Evolutionary conservation across 2,329 filamentous ascomycete species (phyloP).

Genomic region (Aspergillus pseudoterreus): DNA sequence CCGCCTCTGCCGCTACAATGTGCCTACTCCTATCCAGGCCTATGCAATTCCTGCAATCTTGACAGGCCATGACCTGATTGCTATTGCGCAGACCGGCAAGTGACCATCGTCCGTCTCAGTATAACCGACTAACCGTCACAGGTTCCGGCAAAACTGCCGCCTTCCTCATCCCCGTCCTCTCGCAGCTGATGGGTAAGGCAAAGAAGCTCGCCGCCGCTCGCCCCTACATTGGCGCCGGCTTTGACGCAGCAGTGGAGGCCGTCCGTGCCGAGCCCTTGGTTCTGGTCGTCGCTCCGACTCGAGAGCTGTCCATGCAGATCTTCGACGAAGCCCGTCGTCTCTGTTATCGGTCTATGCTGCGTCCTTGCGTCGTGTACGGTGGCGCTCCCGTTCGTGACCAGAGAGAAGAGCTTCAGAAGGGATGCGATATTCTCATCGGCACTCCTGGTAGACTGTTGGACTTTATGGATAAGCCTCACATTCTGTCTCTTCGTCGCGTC

Average conservation of each 20-base stretch:
- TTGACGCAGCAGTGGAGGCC: slow-evolving; percentile 48
- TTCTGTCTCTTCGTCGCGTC: slow-evolving; percentile 71
- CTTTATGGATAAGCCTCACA: slow-evolving; percentile 68
- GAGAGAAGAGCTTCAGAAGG: slow-evolving; percentile 68
- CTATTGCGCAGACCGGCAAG: slow-evolving; percentile 87
- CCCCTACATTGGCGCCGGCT: slow-evolving; percentile 58
- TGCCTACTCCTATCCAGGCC: slow-evolving; percentile 81
- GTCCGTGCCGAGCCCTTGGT: slow-evolving; percentile 83
- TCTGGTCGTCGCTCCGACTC: slow-evolving; percentile 77
- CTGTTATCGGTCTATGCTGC: slow-evolving; percentile 91
- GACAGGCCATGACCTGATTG: slow-evolving; percentile 76
- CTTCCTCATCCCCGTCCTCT: slow-evolving; percentile 83
- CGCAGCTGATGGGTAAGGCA: slow-evolving; percentile 91
- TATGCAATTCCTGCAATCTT: slow-evolving; percentile 79
- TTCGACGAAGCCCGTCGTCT: slow-evolving; percentile 91
- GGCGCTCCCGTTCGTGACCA: slow-evolving; percentile 71
- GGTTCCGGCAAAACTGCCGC: slow-evolving; percentile 96
- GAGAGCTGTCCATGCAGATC: slow-evolving; percentile 89
- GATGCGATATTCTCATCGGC: slow-evolving; percentile 84
- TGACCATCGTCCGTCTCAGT: slow-evolving; percentile 8
- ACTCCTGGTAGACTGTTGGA: slow-evolving; percentile 84
- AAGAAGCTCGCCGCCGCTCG: slow-evolving; percentile 77
- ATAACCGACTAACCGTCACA: slow-evolving; percentile 36
- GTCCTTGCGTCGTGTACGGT: slow-evolving; percentile 85
- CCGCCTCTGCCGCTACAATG: slow-evolving; percentile 63